Conservation (phyloP, 176 grass and related monocot species). For the Ananas comosus region DNA sequence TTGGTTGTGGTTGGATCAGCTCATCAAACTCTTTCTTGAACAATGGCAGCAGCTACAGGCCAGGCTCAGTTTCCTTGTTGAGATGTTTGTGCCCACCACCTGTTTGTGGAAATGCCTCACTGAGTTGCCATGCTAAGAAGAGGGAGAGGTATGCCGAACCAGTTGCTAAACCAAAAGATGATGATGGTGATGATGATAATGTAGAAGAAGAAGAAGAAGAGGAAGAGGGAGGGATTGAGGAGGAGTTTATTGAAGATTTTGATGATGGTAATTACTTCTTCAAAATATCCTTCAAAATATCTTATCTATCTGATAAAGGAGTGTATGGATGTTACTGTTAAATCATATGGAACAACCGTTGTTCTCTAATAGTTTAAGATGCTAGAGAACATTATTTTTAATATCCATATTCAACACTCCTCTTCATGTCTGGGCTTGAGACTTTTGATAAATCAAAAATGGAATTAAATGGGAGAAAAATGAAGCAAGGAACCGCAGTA, state of each 20-base stretch:
- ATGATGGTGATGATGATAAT: slow-evolving; percentile 21
- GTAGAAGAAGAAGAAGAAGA: not conserved
- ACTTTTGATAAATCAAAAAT: too few relatives aligned
- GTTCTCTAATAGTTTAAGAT: too few relatives aligned
- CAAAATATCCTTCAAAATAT: not conserved
- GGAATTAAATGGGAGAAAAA: too few relatives aligned
- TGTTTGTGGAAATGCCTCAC: slow-evolving; percentile 37
- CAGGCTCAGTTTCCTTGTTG: not conserved
- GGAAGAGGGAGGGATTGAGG: not conserved
- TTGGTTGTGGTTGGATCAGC: slow-evolving; percentile 3
- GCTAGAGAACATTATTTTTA: too few relatives aligned
- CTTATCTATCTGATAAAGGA: not conserved
- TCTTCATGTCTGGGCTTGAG: too few relatives aligned
- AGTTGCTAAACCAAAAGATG: slow-evolving; percentile 3
- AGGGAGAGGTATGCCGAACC: slow-evolving; percentile 12
- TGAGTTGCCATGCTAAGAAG: slow-evolving; percentile 39
- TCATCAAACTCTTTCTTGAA: not conserved
- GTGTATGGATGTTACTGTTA: too few relatives aligned
- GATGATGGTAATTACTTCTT: not conserved
- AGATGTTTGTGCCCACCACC: slow-evolving; percentile 16
- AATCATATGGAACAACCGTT: too few relatives aligned
- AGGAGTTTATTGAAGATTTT: not conserved
- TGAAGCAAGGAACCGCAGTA: too few relatives aligned
- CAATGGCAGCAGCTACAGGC: not conserved
- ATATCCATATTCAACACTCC: too few relatives aligned